phyloP scores from a whole-genome alignment of 768 basidiomycete species.

The Lactifluus volemus region DNA sequence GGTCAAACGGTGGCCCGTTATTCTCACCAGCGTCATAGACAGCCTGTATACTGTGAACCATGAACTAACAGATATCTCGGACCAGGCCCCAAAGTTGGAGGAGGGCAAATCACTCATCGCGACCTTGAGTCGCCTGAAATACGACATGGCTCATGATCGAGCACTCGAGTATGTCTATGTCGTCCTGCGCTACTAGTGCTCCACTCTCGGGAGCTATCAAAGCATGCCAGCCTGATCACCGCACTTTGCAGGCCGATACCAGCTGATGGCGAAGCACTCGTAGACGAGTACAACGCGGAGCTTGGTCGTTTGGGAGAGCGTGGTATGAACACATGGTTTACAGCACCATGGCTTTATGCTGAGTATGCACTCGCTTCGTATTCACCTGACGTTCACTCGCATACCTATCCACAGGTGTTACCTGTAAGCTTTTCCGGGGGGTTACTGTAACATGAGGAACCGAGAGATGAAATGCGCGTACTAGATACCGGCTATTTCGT shows the following conservation, averaged over 20 bases:
- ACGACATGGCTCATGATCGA: conserved; percentile 78
- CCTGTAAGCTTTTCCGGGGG: conserved; percentile 33
- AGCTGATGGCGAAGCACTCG: conserved; percentile 66
- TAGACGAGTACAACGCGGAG: conserved; percentile 70
- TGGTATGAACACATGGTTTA: conserved; percentile 73
- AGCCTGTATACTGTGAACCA: conserved; percentile 65
- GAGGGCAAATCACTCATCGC: conserved; percentile 78
- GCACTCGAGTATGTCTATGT: conserved; percentile 45
- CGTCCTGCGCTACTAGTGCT: neutral
- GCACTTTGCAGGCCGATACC: conserved; percentile 46
- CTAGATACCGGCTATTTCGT: conserved; percentile 79
- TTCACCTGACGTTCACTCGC: neutral
- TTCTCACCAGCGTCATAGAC: conserved; percentile 75
- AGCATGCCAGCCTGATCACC: neutral
- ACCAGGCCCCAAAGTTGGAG: conserved; percentile 37
- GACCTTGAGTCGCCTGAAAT: conserved; percentile 69
- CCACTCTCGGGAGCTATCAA: neutral
- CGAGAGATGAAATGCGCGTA: neutral
- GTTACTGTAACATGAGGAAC: neutral
- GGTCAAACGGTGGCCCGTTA: conserved; percentile 71
- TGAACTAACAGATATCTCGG: conserved; percentile 35
- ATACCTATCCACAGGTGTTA: conserved; percentile 47
- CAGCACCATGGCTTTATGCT: conserved; percentile 91
- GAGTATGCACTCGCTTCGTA: conserved; percentile 49
- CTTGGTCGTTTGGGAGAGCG: conserved; percentile 41